Percentiles rank a stretch among this genome's conserved stretches.
Evolutionary conservation across 2,329 filamentous ascomycete genomes (phyloP).

Genomic region (Claviceps quebecensis): DNA sequence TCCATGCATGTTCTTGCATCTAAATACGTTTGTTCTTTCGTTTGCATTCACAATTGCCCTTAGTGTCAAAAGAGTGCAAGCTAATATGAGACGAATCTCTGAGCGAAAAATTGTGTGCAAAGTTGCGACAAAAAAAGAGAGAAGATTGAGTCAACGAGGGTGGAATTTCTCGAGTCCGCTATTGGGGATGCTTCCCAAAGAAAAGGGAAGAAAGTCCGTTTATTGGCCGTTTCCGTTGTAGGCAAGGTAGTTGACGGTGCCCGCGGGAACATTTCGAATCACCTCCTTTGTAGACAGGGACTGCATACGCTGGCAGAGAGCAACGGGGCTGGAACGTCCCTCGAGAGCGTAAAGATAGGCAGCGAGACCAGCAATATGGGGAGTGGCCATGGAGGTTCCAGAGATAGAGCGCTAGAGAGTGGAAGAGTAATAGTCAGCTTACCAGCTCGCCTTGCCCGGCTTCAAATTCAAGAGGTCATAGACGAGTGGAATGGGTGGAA

Average conservation of each 20-base stretch:
- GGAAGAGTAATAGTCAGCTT: background rate
- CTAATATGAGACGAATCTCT: too few relatives aligned
- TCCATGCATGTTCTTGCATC: too few relatives aligned
- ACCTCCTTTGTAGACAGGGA: constrained; percentile 4
- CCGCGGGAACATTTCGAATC: constrained; percentile 14
- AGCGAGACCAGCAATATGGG: constrained; percentile 27
- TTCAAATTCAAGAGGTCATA: background rate
- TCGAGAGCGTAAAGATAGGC: constrained; percentile 32
- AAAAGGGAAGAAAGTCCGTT: background rate
- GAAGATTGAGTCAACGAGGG: too few relatives aligned
- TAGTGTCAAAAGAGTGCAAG: too few relatives aligned
- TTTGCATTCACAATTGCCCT: too few relatives aligned
- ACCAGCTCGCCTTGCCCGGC: too few relatives aligned
- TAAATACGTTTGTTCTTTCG: too few relatives aligned
- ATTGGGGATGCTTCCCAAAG: too few relatives aligned
- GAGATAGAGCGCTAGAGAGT: constrained; percentile 21
- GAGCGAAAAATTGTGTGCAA: too few relatives aligned
- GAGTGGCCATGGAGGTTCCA: constrained; percentile 31
- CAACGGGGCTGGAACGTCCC: constrained; percentile 9
- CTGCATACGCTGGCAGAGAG: constrained; percentile 9
- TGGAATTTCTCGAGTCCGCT: too few relatives aligned
- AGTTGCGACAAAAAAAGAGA: too few relatives aligned
- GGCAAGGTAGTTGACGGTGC: constrained; percentile 14
- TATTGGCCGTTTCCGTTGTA: constrained; percentile 11
- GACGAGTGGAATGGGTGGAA: too few relatives aligned